These are phyloP conservation scores for Paraconiothyrium sp. DNA, from an alignment of 2,329 filamentous ascomycete species.

Conservation along the genomic window DNA sequence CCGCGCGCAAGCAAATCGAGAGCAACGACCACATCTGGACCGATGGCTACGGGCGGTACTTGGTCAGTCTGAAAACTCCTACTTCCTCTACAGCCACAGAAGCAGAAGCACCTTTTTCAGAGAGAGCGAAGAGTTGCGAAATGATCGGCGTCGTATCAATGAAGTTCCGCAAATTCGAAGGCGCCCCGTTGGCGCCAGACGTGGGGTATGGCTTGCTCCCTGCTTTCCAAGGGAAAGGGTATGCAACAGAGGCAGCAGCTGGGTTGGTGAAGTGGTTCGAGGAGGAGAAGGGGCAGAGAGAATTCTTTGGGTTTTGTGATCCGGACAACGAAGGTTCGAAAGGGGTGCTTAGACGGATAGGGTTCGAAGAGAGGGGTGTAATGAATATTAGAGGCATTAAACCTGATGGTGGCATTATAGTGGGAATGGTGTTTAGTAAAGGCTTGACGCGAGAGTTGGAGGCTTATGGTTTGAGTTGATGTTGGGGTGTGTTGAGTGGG, in stretches of 20 bases:
- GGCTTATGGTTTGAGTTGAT: not conserved
- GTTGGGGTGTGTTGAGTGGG: not conserved
- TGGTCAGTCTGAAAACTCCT: constrained; percentile 31
- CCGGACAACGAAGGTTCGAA: constrained; percentile 24
- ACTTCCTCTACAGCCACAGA: not conserved
- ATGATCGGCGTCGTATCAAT: constrained; percentile 28
- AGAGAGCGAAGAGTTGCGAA: constrained; percentile 5
- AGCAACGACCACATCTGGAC: constrained; percentile 11
- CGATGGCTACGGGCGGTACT: constrained; percentile 36
- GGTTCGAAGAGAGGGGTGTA: constrained; percentile 24
- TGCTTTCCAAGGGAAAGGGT: constrained; percentile 22
- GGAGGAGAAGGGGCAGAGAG: constrained; percentile 7
- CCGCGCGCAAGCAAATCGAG: constrained; percentile 27
- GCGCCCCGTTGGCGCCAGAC: constrained; percentile 21
- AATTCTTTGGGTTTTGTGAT: constrained; percentile 22
- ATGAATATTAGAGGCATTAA: constrained; percentile 17
- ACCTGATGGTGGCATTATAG: not conserved
- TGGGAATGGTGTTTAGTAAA: constrained; percentile 15
- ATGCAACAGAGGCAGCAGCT: constrained; percentile 25
- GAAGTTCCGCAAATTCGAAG: constrained; percentile 29
- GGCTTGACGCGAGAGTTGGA: constrained; percentile 16
- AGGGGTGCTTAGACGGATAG: constrained; percentile 23
- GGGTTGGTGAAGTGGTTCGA: constrained; percentile 15
- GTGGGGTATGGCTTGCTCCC: constrained; percentile 24
- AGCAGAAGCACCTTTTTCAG: not conserved